Evolutionary conservation across 176 grass and related monocot genomes (phyloP), one percentile per base, ranked within the genome.

Genomic region (Eragrostis curvula): DNA sequence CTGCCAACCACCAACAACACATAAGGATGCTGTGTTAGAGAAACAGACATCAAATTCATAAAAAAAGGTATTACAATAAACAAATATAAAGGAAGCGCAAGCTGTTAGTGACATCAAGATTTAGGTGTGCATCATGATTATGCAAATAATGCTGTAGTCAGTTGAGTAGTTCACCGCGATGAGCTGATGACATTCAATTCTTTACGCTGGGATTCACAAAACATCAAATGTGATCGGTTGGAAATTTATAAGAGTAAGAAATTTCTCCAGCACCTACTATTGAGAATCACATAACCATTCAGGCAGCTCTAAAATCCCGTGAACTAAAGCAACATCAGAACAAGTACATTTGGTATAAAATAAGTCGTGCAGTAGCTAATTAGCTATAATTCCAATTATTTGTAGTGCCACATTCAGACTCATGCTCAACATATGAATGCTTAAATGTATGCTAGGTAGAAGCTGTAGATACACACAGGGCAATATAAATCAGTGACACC

Each of bases 1-100:
- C 96, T 98, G 88, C 73, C 75, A 75, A 73, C 21, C 41, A 84
- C 13, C 45, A 85, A 65, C 14, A 58, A 55, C 29, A 8, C 84
- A 56, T 24, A 68, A 85, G 12, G 21, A 20, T 11, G 15, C 43
- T 42, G 61, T 49, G 23, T 84, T 74, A 78, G 39, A 16, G 23
- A 81, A 24, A 36, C 32, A 36, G 32, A 36, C 48, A 50, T 81
- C n/a, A 82, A 18, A 0, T 25, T 2, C 68, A 8, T 7, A 7
- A 8, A 57, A 66, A 8, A 11, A 59, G 3, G 36, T 29, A 24
- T 67, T 77, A 32, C 4, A 1, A 74, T 13, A 56, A 66, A 41
- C 53, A 64, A 5, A 25, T 66, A 21, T 41, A 41, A 2, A 59
- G 0, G 0, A 56, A 67, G 1, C 14, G 0, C 36, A n/a, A 28